Conservation (phyloP, 1,284 basidiomycete genomes). For the Leccinum angustisporum region DNA sequence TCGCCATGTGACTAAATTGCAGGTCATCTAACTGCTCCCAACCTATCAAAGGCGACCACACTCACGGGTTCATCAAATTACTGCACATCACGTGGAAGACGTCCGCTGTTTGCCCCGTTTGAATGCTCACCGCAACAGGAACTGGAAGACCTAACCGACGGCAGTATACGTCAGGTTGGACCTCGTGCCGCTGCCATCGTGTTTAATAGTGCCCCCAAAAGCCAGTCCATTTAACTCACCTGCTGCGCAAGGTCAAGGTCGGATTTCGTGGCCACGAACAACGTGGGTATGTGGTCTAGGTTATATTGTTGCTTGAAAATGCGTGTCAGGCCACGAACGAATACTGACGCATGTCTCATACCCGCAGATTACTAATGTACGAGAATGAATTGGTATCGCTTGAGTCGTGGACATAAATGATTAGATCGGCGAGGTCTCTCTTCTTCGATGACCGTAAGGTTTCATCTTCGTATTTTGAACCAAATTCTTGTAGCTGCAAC, state of each 20-base stretch:
- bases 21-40: constrained; percentile 20
- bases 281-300: constrained; percentile 88
- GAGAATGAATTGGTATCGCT: constrained; percentile 99
- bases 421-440: constrained; percentile 89
- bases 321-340: constrained; percentile 16
- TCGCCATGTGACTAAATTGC: constrained; percentile 54
- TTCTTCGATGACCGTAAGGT: constrained; percentile 88
- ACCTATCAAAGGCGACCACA: constrained; percentile 36
- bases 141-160: constrained; percentile 81
- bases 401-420: constrained; percentile 96
- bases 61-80: constrained; percentile 85
- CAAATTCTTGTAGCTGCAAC: constrained; percentile 90
- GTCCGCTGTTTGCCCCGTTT: constrained; percentile 84
- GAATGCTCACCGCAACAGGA: constrained; percentile 89
- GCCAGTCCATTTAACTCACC: constrained; percentile 42
- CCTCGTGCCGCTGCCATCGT: constrained; percentile 80
- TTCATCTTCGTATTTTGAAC: constrained; percentile 92
- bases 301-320: constrained; percentile 88
- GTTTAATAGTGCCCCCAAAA: constrained; percentile 9
- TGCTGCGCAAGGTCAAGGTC: constrained; percentile 96
- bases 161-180: constrained; percentile 97
- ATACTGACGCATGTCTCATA: constrained; percentile 39
- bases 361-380: constrained; percentile 94
- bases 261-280: constrained; percentile 99
- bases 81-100: constrained; percentile 84